A percentile compares a stretch with the other conserved stretches of the same genome.
These are phyloP conservation scores for Phaeosphaeriaceae sp. DNA, from an alignment of 2,329 filamentous ascomycete genomes.

Conservation along the genomic window DNA sequence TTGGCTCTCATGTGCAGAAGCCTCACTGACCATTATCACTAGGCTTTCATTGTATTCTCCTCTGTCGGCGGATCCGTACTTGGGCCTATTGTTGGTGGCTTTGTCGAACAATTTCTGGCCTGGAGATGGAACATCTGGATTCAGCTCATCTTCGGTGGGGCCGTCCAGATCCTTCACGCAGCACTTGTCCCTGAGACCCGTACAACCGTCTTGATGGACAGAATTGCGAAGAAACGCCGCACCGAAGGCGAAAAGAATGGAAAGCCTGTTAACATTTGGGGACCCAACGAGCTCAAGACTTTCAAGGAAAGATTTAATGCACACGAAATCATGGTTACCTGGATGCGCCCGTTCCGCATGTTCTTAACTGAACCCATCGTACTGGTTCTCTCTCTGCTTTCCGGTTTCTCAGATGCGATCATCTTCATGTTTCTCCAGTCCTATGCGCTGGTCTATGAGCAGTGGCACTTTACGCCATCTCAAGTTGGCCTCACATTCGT, in stretches of 20 bases:
- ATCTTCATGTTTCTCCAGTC: conserved; percentile 82
- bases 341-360: conserved; percentile 71
- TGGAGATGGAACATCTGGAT: conserved; percentile 89
- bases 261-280: conserved; percentile 68
- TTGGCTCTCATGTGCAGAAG: not conserved
- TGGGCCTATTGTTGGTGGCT: conserved; percentile 79
- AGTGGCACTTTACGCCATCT: conserved; percentile 68
- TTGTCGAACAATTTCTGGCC: conserved; percentile 69
- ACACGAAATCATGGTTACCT: conserved; percentile 55
- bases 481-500: conserved; percentile 68
- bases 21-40: conserved; percentile 5
- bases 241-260: conserved; percentile 66
- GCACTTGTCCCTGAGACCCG: conserved; percentile 79
- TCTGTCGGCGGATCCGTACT: conserved; percentile 79
- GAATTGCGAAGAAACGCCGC: conserved; percentile 76
- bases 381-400: conserved; percentile 71
- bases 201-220: conserved; percentile 77
- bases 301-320: conserved; percentile 46
- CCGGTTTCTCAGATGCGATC: conserved; percentile 76
- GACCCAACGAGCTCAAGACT: conserved; percentile 70
- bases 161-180: conserved; percentile 71
- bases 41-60: conserved; percentile 69
- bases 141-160: conserved; percentile 78
- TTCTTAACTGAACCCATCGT: conserved; percentile 79
- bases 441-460: conserved; percentile 70